These are phyloP conservation scores for Prototheca cutis DNA, from an alignment of 163 green algal species.

Conservation along the genomic window DNA sequence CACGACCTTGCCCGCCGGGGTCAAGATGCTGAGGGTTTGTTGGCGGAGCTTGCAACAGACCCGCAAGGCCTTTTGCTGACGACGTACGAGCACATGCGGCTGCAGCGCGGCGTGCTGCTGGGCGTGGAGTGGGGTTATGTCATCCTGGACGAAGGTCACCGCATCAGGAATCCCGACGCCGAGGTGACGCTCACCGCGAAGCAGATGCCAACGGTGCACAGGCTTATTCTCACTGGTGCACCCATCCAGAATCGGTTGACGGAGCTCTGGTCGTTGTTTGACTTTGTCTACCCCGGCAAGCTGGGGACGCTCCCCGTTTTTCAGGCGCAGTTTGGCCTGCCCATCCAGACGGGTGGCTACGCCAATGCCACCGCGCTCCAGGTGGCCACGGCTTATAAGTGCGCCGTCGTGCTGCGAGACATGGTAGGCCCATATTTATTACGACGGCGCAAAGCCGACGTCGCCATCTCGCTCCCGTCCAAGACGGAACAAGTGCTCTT, in stretches of 20 bases:
- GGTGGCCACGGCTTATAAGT: conserved; percentile 81
- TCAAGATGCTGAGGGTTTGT: conserved; percentile 4
- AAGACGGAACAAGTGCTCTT: conserved; percentile 97
- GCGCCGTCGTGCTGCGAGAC: conserved; percentile 88
- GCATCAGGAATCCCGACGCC: conserved; percentile 92
- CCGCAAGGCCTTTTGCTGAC: conserved; percentile 70
- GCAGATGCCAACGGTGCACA: conserved; percentile 84
- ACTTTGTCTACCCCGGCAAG: conserved; percentile 98
- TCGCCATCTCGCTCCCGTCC: conserved; percentile 70
- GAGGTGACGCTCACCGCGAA: conserved; percentile 90
- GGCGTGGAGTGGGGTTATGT: conserved; percentile 73
- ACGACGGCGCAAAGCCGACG: conserved; percentile 82
- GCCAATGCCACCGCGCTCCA: conserved; percentile 73
- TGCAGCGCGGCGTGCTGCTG: conserved; percentile 52
- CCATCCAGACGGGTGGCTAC: conserved; percentile 90
- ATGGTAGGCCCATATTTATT: conserved; percentile 93
- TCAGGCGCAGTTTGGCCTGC: conserved; percentile 82
- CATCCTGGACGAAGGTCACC: conserved; percentile 94
- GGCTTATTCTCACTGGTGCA: conserved; percentile 84
- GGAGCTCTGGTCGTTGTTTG: conserved; percentile 96
- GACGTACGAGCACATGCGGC: conserved; percentile 82
- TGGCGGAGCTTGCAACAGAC: conserved; percentile 15
- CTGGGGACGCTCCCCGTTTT: conserved; percentile 97
- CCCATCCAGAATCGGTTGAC: conserved; percentile 92
- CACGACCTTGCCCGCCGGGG: conserved; percentile 36